Evolutionary conservation across 129 eudicot species (phyloP), one percentile per base, ranked within the genome.

Genomic region (Helichrysum umbraculigerum): DNA sequence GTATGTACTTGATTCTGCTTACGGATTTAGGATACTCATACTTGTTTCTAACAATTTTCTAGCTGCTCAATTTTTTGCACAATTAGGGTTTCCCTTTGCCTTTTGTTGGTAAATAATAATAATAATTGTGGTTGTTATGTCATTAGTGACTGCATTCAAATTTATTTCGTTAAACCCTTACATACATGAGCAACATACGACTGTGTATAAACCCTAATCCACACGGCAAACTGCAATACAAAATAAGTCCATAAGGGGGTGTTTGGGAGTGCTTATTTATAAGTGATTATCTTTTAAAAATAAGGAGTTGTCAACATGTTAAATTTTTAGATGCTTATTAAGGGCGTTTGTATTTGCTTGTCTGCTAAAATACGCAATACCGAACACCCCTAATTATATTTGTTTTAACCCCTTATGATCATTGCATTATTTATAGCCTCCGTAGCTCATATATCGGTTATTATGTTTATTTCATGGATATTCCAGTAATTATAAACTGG

Each of bases 151-250:
- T 44, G 15, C 51, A 44, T 44, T 44, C 2, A 3, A 44, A 30
- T 51, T 30, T 37, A 7, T 44, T 52, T 71, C n/a, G 10, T 71
- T 68, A 25, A 50, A 70, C 61, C 60, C 42, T 10, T 3, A 15
- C 25, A 50, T 29, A 15, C 25, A 50, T 29, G 25, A 70, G 15
- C 12, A 61, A 61, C 66, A 8, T 42, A 60, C 14, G 6, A 47
- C 11, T 32, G 21, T 54, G 42, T 34, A 35, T 39, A 58, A 77
- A 77, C 69, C 70, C 60, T 68, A 57, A 68, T 57, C 3, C 69
- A 57, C 51, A 44, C 16, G 28, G 28, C 0, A 25, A 1, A 25
- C 28, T 25, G 28, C 28, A 10, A 44, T 44, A 44, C 16, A 16
- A 25, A 32, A n/a, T 19, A 25, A 25, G 28, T 0, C 28, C 28